Base-by-base conservation (phyloP, 2,329 filamentous ascomycete genomes). In the Diaporthe capsici region DNA sequence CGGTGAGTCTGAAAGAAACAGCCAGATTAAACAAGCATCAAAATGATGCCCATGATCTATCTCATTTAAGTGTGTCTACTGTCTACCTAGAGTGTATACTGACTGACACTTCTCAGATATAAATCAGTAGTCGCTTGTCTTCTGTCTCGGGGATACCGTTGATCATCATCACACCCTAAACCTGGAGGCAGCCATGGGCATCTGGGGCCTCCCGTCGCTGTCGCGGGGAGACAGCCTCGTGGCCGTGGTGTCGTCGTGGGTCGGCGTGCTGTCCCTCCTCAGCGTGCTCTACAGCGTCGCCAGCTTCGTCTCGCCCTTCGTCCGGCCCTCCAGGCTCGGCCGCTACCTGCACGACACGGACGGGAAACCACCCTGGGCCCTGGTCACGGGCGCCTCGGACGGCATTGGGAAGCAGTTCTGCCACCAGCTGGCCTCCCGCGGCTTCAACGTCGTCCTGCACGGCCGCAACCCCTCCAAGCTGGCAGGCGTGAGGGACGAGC, bases 361-460 rank as follows among this genome's bases (percentile, higher is more conserved):
- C 15, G 78, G 78, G 12, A 74, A 78, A n/a, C 77, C 78, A 1
- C 67, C 80, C 3, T 90, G 87, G 85, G 87, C 86, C 2, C 80
- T 90, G 7, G 84, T 90, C 12, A 91, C 90, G 0, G 90, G 90
- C 44, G 85, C 88, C 25, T 88, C 84, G 20, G 88, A 89, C 61
- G 90, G 90, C 28, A 90, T 92, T 53, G 90, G 90, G 15, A 82
- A 83, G 39, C 86, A 82, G 0, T 87, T 91, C 75, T 85, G 86
- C 4, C 81, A 86, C 73, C 87, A 90, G 78, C 87, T 92, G n/a
- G 87, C 87, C 25, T 75, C 78, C 0, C 82, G 82, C 20, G 88
- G 89, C 63, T 91, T 91, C 85, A 89, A 90, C 78, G 84, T 92
- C 47, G 83, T 91, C 22, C 79, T 92, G 12, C 90, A 92, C 76